Percentiles rank a stretch among this genome's conserved stretches.
phyloP scores from a whole-genome alignment of 139 green algal genomes.

The Astrephomene gubernaculifera region DNA sequence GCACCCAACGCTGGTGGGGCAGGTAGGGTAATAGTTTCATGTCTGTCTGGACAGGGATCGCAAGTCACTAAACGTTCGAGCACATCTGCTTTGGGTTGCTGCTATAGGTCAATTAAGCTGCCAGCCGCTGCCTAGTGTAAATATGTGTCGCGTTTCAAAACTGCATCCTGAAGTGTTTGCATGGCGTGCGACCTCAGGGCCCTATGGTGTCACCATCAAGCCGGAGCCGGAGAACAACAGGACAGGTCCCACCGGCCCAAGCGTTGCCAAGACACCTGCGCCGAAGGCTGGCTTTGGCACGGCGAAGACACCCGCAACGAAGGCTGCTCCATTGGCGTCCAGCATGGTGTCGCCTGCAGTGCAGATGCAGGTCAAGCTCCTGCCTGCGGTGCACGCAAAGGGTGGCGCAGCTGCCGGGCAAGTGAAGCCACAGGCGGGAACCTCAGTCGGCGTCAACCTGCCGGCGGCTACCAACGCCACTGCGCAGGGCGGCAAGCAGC shows the following conservation, averaged over 20 bases:
- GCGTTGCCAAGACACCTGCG: background rate
- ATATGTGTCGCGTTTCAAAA: too few relatives aligned
- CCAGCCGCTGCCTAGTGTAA: too few relatives aligned
- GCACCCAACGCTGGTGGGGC: background rate
- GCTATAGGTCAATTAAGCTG: too few relatives aligned
- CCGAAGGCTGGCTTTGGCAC: background rate
- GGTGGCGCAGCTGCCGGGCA: background rate
- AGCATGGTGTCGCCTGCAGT: slow-evolving; percentile 38
- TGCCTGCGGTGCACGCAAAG: slow-evolving; percentile 9
- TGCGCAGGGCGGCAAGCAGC: background rate
- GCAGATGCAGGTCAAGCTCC: slow-evolving; percentile 45
- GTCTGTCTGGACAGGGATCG: too few relatives aligned
- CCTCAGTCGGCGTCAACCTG: background rate
- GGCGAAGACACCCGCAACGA: slow-evolving; percentile 2
- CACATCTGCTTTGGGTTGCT: too few relatives aligned
- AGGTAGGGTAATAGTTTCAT: background rate
- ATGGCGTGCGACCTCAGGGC: too few relatives aligned
- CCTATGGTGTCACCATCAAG: background rate
- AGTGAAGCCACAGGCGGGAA: background rate
- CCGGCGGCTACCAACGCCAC: background rate
- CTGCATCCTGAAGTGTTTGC: too few relatives aligned
- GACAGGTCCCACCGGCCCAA: background rate
- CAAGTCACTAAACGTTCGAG: too few relatives aligned
- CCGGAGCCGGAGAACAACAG: slow-evolving; percentile 15
- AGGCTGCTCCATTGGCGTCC: background rate